A percentile compares a stretch with the other conserved stretches of the same genome.
These are phyloP conservation scores for Phylloporus sp. DNA, from an alignment of 768 basidiomycete species.

Conservation along the genomic window DNA sequence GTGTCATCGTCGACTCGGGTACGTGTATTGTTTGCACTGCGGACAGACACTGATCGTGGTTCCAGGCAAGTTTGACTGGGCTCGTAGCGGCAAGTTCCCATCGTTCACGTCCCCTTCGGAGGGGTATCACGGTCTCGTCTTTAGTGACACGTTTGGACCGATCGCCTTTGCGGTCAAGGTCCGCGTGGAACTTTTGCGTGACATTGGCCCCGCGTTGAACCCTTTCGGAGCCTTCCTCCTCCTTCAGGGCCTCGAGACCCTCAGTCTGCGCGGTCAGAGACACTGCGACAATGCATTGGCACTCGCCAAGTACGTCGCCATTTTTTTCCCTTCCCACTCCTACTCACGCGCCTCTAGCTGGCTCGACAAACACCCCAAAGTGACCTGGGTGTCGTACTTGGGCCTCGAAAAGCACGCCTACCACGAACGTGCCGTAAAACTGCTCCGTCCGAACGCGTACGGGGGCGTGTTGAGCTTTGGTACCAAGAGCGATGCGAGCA, in stretches of 20 bases:
- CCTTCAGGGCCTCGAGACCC: constrained; percentile 57
- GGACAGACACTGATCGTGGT: not conserved
- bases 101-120: constrained; percentile 51
- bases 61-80: constrained; percentile 55
- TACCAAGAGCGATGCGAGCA: constrained; percentile 58
- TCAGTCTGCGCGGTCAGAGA: constrained; percentile 53
- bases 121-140: constrained; percentile 51
- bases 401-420: constrained; percentile 62
- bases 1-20: constrained; percentile 58
- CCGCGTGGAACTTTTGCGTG: constrained; percentile 48
- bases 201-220: constrained; percentile 48
- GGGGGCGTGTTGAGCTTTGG: constrained; percentile 81
- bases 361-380: constrained; percentile 58
- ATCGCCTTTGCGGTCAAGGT: constrained; percentile 49
- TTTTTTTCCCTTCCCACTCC: not conserved
- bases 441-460: constrained; percentile 48
- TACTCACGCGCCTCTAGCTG: constrained; percentile 27
- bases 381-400: constrained; percentile 76
- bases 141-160: constrained; percentile 47
- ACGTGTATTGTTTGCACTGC: constrained; percentile 12
- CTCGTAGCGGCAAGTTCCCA: constrained; percentile 49
- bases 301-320: constrained; percentile 38
- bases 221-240: constrained; percentile 58
- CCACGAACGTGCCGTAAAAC: constrained; percentile 51
- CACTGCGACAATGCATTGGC: constrained; percentile 54